phyloP scores from a whole-genome alignment of 768 basidiomycete genomes.

The Lyophyllum atratum region DNA sequence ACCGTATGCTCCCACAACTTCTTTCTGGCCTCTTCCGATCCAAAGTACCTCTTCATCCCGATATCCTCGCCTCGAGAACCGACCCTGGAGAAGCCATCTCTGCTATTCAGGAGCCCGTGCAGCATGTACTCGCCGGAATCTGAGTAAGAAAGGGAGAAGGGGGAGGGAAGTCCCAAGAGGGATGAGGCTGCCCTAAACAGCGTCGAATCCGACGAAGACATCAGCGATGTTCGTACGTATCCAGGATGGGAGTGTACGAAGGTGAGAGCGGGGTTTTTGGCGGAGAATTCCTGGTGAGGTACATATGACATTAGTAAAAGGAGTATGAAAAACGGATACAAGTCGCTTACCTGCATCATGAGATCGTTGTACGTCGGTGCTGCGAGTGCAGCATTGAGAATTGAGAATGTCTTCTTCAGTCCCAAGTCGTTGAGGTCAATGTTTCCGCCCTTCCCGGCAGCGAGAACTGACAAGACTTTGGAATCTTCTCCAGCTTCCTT shows the following conservation, averaged over 20 bases:
- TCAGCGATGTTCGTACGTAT: constrained; percentile 34
- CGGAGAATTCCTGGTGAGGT: constrained; percentile 32
- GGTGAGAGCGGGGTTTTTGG: constrained; percentile 33
- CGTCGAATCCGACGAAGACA: constrained; percentile 26
- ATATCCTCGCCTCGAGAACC: constrained; percentile 34
- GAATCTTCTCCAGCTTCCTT: constrained; percentile 51
- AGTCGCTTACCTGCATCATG: constrained; percentile 37
- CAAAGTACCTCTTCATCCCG: constrained; percentile 32
- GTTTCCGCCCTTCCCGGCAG: constrained; percentile 33
- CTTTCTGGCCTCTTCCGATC: constrained; percentile 36
- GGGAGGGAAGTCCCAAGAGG: constrained; percentile 18
- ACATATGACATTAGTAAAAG: not conserved
- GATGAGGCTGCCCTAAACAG: constrained; percentile 21
- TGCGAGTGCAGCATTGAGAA: constrained; percentile 26
- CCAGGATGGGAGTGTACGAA: constrained; percentile 44
- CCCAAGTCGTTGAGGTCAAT: constrained; percentile 50
- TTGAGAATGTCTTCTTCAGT: constrained; percentile 39
- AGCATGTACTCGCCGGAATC: constrained; percentile 34
- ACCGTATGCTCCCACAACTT: constrained; percentile 39
- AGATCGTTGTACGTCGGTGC: constrained; percentile 43
- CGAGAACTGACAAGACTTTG: constrained; percentile 48
- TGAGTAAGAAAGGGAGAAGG: constrained; percentile 8
- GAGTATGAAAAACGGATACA: not conserved
- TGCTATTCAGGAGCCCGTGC: constrained; percentile 27
- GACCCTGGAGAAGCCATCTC: constrained; percentile 30